phyloP scores from a whole-genome alignment of 352 stramenopile species.

The Phytopythium chamaehyphon region DNA sequence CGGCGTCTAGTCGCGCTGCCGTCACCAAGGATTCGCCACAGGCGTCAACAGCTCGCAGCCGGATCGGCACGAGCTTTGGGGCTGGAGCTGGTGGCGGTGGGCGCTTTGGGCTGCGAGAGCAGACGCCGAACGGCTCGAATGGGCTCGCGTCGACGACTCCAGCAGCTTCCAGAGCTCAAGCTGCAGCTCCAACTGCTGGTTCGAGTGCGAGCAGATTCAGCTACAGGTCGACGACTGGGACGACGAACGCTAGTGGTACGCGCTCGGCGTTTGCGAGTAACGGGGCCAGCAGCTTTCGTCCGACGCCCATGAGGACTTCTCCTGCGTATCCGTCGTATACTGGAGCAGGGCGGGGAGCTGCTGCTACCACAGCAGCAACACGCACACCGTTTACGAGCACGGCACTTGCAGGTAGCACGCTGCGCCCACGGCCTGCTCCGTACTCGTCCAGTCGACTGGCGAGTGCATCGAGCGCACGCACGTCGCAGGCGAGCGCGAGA shows the following conservation, averaged over 20 bases:
- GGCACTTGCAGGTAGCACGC: slow-evolving; percentile 9
- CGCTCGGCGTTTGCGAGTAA: slow-evolving; percentile 1
- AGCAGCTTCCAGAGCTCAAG: slow-evolving; percentile 1
- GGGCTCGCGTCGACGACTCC: slow-evolving; percentile 20
- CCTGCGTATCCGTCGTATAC: not conserved
- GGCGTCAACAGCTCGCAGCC: slow-evolving; percentile 4
- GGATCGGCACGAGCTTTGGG: not conserved
- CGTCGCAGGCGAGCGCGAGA: not conserved
- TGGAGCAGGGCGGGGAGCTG: slow-evolving; percentile 2
- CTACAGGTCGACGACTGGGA: slow-evolving; percentile 15
- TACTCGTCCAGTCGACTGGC: slow-evolving; percentile 4
- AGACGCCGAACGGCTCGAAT: slow-evolving; percentile 8
- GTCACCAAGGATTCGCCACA: slow-evolving; percentile 31
- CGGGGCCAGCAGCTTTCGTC: slow-evolving; percentile 7
- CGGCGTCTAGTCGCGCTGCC: slow-evolving; percentile 3
- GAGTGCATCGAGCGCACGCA: not conserved
- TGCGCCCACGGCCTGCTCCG: slow-evolving; percentile 4
- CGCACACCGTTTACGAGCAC: slow-evolving; percentile 11
- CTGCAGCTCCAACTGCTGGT: not conserved
- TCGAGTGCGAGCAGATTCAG: not conserved
- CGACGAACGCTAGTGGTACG: slow-evolving; percentile 12
- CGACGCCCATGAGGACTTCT: slow-evolving; percentile 8
- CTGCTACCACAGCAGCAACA: no score
- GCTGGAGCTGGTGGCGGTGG: slow-evolving; percentile 2
- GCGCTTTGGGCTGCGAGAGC: slow-evolving; percentile 7